phyloP scores from a whole-genome alignment of 1,284 basidiomycete species.

The Tilletia indica region DNA sequence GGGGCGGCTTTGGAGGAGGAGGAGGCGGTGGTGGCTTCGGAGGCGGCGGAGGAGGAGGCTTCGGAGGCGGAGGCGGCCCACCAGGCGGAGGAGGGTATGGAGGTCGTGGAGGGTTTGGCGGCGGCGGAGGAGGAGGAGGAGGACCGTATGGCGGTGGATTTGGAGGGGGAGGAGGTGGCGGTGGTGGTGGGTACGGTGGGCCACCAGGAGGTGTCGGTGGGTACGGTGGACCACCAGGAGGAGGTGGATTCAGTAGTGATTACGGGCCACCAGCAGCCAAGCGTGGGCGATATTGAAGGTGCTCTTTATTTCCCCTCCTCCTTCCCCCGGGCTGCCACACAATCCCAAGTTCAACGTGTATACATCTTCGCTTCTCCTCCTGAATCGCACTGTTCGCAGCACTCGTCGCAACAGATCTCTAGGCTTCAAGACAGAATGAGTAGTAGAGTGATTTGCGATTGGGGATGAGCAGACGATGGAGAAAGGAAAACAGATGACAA shows the following conservation, averaged over 20 bases:
- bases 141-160: neutral
- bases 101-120: neutral
- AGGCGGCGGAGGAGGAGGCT: slow-evolving; percentile 30
- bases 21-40: slow-evolving; percentile 36
- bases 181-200: slow-evolving; percentile 2
- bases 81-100: neutral
- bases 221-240: neutral
- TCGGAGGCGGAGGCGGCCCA: slow-evolving; percentile 24
- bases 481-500: too few relatives aligned
- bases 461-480: too few relatives aligned
- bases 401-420: too few relatives aligned
- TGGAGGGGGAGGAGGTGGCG: slow-evolving; percentile 2
- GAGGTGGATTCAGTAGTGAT: neutral
- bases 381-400: too few relatives aligned
- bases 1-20: slow-evolving; percentile 56
- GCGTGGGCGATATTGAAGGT: slow-evolving; percentile 11
- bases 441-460: too few relatives aligned
- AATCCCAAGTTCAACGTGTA: neutral
- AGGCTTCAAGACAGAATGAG: too few relatives aligned
- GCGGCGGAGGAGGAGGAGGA: neutral
- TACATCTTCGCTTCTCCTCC: neutral
- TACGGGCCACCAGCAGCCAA: slow-evolving; percentile 15
- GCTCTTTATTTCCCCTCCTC: too few relatives aligned
- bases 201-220: neutral
- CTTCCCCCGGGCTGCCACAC: neutral